These are phyloP conservation scores for Eremochloa ophiuroides DNA, from an alignment of 176 grass and related monocot species.

Conservation along the genomic window DNA sequence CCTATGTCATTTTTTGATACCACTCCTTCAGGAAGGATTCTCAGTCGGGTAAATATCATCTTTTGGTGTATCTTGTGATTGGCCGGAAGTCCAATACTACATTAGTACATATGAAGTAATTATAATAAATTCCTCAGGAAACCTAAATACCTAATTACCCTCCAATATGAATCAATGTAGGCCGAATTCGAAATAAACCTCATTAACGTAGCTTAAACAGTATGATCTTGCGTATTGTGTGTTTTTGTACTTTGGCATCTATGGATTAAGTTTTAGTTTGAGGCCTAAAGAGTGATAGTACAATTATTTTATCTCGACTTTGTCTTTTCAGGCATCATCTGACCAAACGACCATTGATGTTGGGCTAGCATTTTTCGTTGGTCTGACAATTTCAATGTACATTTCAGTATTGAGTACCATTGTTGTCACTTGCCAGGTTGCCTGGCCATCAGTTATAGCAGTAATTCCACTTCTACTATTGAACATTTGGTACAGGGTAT, in stretches of 20 bases:
- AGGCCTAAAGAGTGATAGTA: neutral
- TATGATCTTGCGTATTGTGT: neutral
- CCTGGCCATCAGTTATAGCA: conserved; percentile 81
- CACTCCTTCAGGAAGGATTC: conserved; percentile 93
- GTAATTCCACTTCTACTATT: conserved; percentile 73
- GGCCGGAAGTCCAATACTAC: neutral
- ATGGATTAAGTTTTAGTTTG: neutral
- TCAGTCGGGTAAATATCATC: conserved; percentile 65
- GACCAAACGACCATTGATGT: conserved; percentile 93
- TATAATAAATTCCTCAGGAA: neutral
- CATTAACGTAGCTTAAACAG: neutral
- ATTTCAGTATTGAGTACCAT: conserved; percentile 75
- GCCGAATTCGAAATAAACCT: neutral
- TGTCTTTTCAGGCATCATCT: conserved; percentile 77
- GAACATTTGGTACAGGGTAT: conserved; percentile 98
- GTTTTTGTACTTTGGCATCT: neutral
- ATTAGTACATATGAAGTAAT: neutral
- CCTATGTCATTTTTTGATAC: conserved; percentile 99
- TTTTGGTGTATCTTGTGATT: neutral
- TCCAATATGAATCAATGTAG: neutral
- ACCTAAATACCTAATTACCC: neutral
- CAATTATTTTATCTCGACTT: neutral
- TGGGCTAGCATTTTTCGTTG: conserved; percentile 74
- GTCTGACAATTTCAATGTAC: conserved; percentile 80
- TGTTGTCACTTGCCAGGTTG: conserved; percentile 79